Base-by-base conservation (phyloP, 2,329 filamentous ascomycete species). In the Trichophyton mentagrophytes region DNA sequence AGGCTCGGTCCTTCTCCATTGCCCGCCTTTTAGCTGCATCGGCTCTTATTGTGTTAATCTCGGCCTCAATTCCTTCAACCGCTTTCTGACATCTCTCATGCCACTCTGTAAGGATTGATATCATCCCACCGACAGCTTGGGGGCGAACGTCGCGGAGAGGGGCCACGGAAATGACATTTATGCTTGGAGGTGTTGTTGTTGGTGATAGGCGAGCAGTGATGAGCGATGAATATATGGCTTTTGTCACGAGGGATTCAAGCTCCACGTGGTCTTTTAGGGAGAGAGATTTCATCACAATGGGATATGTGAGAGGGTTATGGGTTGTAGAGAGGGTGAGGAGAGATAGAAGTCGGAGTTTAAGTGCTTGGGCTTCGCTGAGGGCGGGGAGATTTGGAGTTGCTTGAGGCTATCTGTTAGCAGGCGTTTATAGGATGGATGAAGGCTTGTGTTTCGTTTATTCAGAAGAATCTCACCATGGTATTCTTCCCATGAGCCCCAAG, bases 271-370 rank as follows among this genome's bases (percentile, higher is more conserved):
- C 83, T 33, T 81, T 69, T 15, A 97, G 84, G 60, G 81, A 83
- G 51, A 99, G 84, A 0, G 81, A 79, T 5, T 72, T 65, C 68
- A 86, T 83, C 22, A 97, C 83, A 36, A 82, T 77, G 20, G 78
- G 70, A 76, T 99, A 99, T 58, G 82, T 86, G 25, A 97, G 84
- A 44, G 84, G 83, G 60, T 77, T 73, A 55, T 81, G 79, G 64
- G 86, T 82, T 63, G 84, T 82, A 62, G 89, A 86, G 63, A 96
- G 84, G 0, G 89, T 87, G 53, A 99, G 81, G 63, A 99, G 84
- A 20, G 90, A 90, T 44, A 99, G 86, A 70, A 96, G 89, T 60
- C 90, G 88, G 49, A 99, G 87, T 77, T 99, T 99, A 65, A 85
- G 81, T 49, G 80, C 76, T 77, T 99, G 93, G 60, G 82, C 78